Evolutionary conservation across 2,329 filamentous ascomycete species (phyloP).

Genomic region (Tolypocladium ophioglossoides): DNA sequence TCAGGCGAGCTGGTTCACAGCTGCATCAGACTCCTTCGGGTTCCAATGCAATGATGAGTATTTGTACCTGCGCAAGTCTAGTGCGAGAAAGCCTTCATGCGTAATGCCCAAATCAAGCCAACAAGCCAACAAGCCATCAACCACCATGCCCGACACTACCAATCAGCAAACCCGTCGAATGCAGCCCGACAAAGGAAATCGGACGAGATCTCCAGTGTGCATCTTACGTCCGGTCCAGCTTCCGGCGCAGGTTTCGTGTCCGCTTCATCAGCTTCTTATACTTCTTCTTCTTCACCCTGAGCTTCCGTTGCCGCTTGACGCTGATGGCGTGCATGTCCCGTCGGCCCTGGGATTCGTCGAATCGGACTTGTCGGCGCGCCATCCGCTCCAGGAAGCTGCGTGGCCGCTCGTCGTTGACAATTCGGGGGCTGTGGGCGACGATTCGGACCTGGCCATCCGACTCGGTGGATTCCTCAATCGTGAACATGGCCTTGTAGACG

Average conservation of each 20-base stretch:
- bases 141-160: constrained; percentile 20
- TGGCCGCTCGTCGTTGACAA: constrained; percentile 38
- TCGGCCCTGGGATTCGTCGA: constrained; percentile 41
- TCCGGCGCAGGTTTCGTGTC: constrained; percentile 79
- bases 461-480: constrained; percentile 55
- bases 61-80: constrained; percentile 24
- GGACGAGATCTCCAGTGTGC: constrained; percentile 1
- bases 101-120: constrained; percentile 16
- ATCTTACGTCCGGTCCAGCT: constrained; percentile 58
- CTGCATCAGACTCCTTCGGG: background rate
- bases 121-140: constrained; percentile 15
- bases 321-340: constrained; percentile 70
- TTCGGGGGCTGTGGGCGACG: constrained; percentile 47
- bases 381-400: constrained; percentile 61
- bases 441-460: constrained; percentile 49
- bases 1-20: background rate
- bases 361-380: constrained; percentile 51
- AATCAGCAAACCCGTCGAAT: constrained; percentile 14
- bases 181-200: constrained; percentile 10
- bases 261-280: constrained; percentile 98
- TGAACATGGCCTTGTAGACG: constrained; percentile 54
- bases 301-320: constrained; percentile 81
- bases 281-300: constrained; percentile 99
- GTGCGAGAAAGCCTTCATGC: constrained; percentile 15
- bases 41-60: constrained; percentile 2